Evolutionary conservation across 176 grass and related monocot genomes (phyloP).

Genomic region (Themeda triandra): DNA sequence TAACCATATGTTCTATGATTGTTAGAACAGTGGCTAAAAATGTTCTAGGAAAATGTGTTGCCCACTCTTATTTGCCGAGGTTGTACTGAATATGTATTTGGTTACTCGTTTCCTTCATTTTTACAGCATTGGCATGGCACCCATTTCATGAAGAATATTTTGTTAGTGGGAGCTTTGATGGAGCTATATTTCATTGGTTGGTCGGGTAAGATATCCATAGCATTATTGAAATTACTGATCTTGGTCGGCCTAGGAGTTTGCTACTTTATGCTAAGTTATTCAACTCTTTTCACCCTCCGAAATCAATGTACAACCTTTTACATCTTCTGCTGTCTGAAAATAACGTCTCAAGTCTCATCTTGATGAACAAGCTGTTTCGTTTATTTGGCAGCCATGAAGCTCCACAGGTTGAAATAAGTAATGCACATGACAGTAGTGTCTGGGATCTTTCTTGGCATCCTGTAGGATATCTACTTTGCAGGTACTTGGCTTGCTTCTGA

Average conservation of each 20-base stretch:
- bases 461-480: conserved; percentile 99
- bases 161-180: conserved; percentile 96
- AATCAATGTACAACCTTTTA: not conserved
- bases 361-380: conserved; percentile 21
- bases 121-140: conserved; percentile 93
- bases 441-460: conserved; percentile 99
- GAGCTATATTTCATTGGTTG: conserved; percentile 98
- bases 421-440: conserved; percentile 92
- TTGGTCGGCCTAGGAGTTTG: not conserved
- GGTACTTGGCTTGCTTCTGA: conserved; percentile 41
- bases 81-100: conserved; percentile 10
- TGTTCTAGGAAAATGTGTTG: not conserved
- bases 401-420: conserved; percentile 85
- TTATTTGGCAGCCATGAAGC: conserved; percentile 80
- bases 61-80: not conserved
- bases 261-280: not conserved
- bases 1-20: not conserved
- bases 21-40: not conserved
- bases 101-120: conserved; percentile 37
- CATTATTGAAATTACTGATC: conserved; percentile 10
- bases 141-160: conserved; percentile 99
- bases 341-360: not conserved
- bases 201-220: conserved; percentile 70
- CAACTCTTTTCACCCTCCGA: not conserved
- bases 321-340: conserved; percentile 23